Evolutionary conservation across 306 rosid genomes (phyloP).

Genomic region (Vigna nakashimae): DNA sequence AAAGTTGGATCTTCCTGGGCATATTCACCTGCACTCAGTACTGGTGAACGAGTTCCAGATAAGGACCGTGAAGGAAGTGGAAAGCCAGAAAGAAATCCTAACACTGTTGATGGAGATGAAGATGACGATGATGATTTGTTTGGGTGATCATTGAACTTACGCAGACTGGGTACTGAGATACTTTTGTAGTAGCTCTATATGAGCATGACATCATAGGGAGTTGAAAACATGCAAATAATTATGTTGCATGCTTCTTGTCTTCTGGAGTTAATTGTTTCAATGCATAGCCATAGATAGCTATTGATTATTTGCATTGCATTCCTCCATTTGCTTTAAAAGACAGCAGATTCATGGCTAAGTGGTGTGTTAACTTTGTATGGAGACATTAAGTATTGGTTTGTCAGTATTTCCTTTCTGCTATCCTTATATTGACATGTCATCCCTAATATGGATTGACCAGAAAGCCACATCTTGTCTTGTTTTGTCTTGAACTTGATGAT

Average conservation of each 20-base stretch:
- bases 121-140: conserved; percentile 86
- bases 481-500: not conserved
- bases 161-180: conserved; percentile 43
- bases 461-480: not conserved
- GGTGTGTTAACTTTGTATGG: conserved; percentile 4
- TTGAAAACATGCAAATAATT: conserved; percentile 46
- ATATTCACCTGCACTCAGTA: conserved; percentile 54
- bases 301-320: conserved; percentile 43
- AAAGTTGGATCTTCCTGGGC: conserved; percentile 97
- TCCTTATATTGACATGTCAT: not conserved
- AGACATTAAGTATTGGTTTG: conserved; percentile 19
- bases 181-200: conserved; percentile 40
- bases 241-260: conserved; percentile 46
- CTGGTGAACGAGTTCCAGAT: conserved; percentile 52
- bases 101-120: conserved; percentile 58
- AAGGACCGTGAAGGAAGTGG: conserved; percentile 54
- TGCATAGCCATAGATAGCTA: conserved; percentile 45
- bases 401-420: conserved; percentile 25
- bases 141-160: conserved; percentile 62
- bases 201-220: conserved; percentile 50
- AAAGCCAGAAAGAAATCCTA: conserved; percentile 57
- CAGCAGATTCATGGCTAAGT: conserved; percentile 30
- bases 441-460: not conserved
- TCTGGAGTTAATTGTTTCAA: conserved; percentile 48
- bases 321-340: conserved; percentile 39